Base-by-base conservation (phyloP, 2,329 filamentous ascomycete genomes). In the Setomelanomma holmii region DNA sequence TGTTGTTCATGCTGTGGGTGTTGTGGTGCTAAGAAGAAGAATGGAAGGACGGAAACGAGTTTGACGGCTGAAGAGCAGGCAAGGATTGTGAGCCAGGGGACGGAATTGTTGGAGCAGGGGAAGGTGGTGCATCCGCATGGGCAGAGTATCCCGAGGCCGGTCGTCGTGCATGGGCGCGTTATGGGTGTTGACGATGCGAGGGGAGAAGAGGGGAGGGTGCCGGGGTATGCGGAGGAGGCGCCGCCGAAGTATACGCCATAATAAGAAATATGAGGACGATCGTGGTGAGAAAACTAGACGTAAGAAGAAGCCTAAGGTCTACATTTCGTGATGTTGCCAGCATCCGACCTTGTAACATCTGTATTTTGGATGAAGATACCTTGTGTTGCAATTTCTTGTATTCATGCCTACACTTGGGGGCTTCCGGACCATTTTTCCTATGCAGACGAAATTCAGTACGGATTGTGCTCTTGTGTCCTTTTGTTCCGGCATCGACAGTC, bases 211-310 rank as follows among this genome's bases (percentile, higher is more conserved):
- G 40, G 14, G 40, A 38, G 45, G 20, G 5, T 27, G 21, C 19
- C 12, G 17, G 34, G 1, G n/a, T 11, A 36, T 19, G 41, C 47
- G 23, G 49, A 45, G 14, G 45, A 17, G 10, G 40, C 51, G 38
- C 48, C 52, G 42, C 59, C 59, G 12, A 52, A 23, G 49, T 60
- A 62, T 36, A 56, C 45, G 12, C 54, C 56, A 16, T 61, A 38
- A 49, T n/a, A 19, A 21, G 7, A 17, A n/a, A 22, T 2, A 21
- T 42, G 40, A 27, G 40, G 23, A 20, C 17, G 45, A 47, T 5
- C 27, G 14, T 30, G 14, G 10, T 30, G 27, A 8, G 5, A 30
- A 14, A 30, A 6, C 10, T 10, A 30, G 3, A 30, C 5, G n/a
- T n/a, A n/a, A n/a, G n/a, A n/a, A n/a, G n/a, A n/a, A n/a, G n/a